Evolutionary conservation across 208 protist species (phyloP).

Genomic region (Acanthamoeba royreba): DNA sequence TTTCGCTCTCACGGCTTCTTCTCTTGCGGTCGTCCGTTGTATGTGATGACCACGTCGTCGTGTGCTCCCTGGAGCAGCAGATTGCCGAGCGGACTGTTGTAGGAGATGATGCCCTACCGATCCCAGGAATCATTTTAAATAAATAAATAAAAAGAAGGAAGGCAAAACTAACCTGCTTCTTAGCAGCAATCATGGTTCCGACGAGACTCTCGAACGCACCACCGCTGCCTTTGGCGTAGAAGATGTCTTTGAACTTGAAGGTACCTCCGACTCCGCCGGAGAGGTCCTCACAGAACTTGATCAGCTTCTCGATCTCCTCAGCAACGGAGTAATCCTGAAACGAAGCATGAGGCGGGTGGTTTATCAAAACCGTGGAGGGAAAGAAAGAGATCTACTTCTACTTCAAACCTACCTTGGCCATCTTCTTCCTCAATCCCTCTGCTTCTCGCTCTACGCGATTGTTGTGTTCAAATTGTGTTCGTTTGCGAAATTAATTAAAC

Average conservation of each 20-base stretch:
- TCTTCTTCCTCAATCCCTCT: too few species aligned
- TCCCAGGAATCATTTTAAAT: background rate
- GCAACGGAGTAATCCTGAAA: slow-evolving; percentile 29
- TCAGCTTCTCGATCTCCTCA: slow-evolving; percentile 48
- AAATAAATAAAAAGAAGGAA: background rate
- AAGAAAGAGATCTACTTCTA: too few species aligned
- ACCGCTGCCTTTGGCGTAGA: slow-evolving; percentile 11
- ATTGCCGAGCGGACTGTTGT: slow-evolving; percentile 30
- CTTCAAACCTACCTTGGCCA: background rate
- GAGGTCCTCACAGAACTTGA: slow-evolving; percentile 47
- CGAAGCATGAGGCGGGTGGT: too few species aligned
- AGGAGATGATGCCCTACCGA: slow-evolving; percentile 13
- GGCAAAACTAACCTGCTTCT: slow-evolving; percentile 11
- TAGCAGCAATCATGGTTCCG: slow-evolving; percentile 37
- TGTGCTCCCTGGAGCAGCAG: slow-evolving; percentile 37
- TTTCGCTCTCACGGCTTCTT: background rate
- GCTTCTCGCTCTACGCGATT: too few species aligned
- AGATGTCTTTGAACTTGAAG: slow-evolving; percentile 50
- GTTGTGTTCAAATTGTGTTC: too few species aligned
- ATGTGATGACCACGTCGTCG: slow-evolving; percentile 42
- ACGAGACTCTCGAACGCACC: slow-evolving; percentile 48
- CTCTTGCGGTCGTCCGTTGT: slow-evolving; percentile 30
- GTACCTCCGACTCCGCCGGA: slow-evolving; percentile 44
- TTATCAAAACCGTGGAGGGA: too few species aligned
- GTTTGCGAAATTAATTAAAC: too few species aligned